Conservation (phyloP, 2,329 filamentous ascomycete species). For the Podosphaera leucotricha region DNA sequence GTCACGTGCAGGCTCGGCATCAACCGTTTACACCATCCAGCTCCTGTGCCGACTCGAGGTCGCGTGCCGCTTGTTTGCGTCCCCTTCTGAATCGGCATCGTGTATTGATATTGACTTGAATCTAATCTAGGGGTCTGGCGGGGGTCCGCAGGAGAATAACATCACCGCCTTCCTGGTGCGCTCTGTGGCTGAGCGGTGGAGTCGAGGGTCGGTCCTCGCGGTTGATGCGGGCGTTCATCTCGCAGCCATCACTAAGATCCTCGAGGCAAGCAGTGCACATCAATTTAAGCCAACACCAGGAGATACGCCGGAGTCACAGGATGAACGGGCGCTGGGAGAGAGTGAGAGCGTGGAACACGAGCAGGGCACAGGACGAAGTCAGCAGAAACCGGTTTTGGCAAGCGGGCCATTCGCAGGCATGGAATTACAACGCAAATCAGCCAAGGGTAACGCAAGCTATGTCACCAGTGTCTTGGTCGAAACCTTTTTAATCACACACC, state of each 20-base stretch:
- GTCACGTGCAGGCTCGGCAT: background rate
- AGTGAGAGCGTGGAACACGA: background rate
- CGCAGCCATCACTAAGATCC: slow-evolving; percentile 56
- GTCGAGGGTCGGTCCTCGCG: slow-evolving; percentile 61
- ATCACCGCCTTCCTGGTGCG: slow-evolving; percentile 77
- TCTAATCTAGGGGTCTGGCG: slow-evolving; percentile 49
- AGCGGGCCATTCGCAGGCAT: slow-evolving; percentile 63
- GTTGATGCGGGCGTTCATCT: slow-evolving; percentile 86
- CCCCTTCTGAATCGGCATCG: background rate
- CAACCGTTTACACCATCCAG: background rate
- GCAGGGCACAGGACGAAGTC: background rate
- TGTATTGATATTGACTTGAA: slow-evolving; percentile 6
- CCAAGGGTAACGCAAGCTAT: slow-evolving; percentile 58
- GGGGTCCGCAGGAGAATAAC: slow-evolving; percentile 75
- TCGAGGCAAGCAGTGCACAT: slow-evolving; percentile 19
- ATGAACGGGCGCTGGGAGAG: background rate
- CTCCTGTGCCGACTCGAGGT: background rate
- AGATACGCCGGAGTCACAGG: background rate
- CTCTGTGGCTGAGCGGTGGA: slow-evolving; percentile 57
- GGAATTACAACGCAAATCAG: slow-evolving; percentile 38
- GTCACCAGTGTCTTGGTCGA: slow-evolving; percentile 61
- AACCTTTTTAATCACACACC: slow-evolving; percentile 80
- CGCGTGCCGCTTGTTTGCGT: background rate
- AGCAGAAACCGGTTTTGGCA: slow-evolving; percentile 21
- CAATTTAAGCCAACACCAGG: slow-evolving; percentile 20